These are phyloP conservation scores for Hygrophorus russula DNA, from an alignment of 768 basidiomycete genomes.

Conservation along the genomic window DNA sequence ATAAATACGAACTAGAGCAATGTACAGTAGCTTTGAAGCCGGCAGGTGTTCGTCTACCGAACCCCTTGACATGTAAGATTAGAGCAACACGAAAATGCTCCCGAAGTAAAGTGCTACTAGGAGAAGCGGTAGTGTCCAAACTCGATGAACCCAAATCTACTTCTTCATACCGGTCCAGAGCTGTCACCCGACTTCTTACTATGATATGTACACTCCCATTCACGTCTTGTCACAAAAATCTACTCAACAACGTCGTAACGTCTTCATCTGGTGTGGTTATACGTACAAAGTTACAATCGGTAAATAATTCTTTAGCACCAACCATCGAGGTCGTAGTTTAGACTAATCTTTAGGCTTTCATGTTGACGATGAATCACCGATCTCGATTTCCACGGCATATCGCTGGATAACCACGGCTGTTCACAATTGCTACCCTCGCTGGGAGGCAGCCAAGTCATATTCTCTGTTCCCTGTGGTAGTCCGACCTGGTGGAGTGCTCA, in stretches of 20 bases:
- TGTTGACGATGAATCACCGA: constrained; percentile 2
- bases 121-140: too few species aligned
- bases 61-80: too few species aligned
- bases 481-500: not conserved
- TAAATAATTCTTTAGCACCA: not conserved
- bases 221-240: constrained; percentile 5
- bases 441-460: not conserved
- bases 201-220: not conserved
- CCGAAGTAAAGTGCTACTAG: too few species aligned
- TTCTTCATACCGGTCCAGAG: too few species aligned
- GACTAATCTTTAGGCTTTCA: not conserved
- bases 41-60: too few species aligned
- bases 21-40: too few species aligned
- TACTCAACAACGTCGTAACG: constrained; percentile 1
- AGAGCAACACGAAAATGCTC: too few species aligned
- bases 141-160: too few species aligned
- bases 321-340: not conserved
- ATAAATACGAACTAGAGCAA: too few species aligned
- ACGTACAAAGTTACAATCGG: not conserved
- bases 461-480: not conserved
- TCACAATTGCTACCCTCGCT: not conserved
- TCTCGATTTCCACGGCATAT: constrained; percentile 1
- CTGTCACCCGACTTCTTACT: too few species aligned
- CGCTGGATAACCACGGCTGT: not conserved
- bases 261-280: constrained; percentile 1